phyloP scores from a whole-genome alignment of 805 yeast species.

The Komagataella kurtzmanii region DNA sequence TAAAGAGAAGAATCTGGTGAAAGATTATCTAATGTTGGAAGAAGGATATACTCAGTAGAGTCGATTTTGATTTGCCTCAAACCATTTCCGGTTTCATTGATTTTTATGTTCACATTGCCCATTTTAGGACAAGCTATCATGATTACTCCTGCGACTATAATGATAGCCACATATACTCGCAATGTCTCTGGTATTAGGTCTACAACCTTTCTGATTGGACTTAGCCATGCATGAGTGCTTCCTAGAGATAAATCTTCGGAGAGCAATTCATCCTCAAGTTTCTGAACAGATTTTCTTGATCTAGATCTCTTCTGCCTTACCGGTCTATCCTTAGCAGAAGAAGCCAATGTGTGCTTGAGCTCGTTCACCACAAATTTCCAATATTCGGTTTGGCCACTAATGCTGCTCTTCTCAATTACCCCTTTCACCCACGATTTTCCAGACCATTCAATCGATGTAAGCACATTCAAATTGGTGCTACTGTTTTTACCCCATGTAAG shows the following conservation, averaged over 20 bases:
- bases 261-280: background rate
- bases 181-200: background rate
- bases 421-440: conserved; percentile 70
- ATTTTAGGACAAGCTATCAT: background rate
- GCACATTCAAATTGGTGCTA: conserved; percentile 35
- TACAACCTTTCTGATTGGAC: background rate
- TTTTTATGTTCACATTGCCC: background rate
- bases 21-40: background rate
- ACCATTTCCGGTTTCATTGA: background rate
- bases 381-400: conserved; percentile 58
- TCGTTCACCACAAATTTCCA: conserved; percentile 33
- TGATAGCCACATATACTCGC: background rate
- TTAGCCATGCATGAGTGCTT: background rate
- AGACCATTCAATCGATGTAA: conserved; percentile 53
- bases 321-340: background rate
- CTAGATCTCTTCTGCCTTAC: background rate
- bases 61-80: background rate
- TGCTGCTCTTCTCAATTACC: conserved; percentile 62
- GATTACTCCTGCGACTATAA: background rate
- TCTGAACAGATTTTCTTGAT: background rate
- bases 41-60: background rate
- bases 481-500: conserved; percentile 53
- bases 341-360: conserved; percentile 17
- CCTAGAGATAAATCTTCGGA: background rate
- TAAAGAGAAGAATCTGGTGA: conserved; percentile 9